Conservation (phyloP, 495 filamentous ascomycete genomes). For the Podospora australis region DNA sequence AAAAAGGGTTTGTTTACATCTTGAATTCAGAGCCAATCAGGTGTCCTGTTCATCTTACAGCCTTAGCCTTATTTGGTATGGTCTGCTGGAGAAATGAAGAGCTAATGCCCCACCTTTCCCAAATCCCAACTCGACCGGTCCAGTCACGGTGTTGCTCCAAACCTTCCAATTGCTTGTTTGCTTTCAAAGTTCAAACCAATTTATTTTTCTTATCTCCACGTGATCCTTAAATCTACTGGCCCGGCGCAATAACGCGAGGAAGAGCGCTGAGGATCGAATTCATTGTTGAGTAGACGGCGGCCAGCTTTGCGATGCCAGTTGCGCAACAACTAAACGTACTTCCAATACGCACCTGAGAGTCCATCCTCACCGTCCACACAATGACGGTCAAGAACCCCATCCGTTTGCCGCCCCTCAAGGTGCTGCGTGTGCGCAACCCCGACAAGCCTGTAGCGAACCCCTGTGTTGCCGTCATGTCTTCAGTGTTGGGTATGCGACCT, state of each 20-base stretch:
- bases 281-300: slow-evolving; percentile 3
- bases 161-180: not conserved
- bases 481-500: slow-evolving; percentile 72
- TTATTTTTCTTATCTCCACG: slow-evolving; percentile 21
- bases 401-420: slow-evolving; percentile 78
- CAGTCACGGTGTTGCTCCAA: no score
- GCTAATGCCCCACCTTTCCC: no score
- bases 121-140: no score
- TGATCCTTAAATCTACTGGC: slow-evolving; percentile 18
- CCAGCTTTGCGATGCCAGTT: slow-evolving; percentile 14
- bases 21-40: slow-evolving; percentile 20
- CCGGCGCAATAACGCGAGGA: not conserved
- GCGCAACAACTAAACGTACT: no score
- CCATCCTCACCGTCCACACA: not conserved
- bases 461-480: slow-evolving; percentile 78
- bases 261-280: no score
- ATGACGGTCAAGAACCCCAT: slow-evolving; percentile 47
- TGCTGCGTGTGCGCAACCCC: slow-evolving; percentile 76
- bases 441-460: slow-evolving; percentile 70
- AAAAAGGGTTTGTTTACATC: slow-evolving; percentile 24
- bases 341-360: slow-evolving; percentile 1
- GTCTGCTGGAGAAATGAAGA: no score
- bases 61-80: no score
- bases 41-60: no score
- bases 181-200: not conserved